A percentile compares a stretch with the other conserved stretches of the same genome.
Evolutionary conservation across 1,284 basidiomycete species (phyloP).

Genomic region (Fomitiporia mediterranea): DNA sequence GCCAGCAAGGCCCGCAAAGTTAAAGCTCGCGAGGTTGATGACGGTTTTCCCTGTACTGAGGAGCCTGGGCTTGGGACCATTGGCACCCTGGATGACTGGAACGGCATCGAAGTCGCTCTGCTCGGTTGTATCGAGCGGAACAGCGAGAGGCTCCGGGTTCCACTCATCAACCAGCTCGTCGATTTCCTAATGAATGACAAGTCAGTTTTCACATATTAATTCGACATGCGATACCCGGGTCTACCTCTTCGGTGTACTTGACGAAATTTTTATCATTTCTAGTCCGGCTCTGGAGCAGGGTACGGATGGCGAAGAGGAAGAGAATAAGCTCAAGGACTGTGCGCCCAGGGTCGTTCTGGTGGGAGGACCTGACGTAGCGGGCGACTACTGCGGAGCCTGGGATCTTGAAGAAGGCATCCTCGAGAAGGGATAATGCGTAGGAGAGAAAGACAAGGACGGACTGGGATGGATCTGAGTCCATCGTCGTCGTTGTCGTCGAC

Average conservation of each 20-base stretch:
- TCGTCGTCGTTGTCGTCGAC: not conserved
- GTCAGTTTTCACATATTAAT: not conserved
- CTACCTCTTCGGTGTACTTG: constrained; percentile 83
- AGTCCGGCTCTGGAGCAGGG: constrained; percentile 85
- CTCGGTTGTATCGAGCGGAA: constrained; percentile 57
- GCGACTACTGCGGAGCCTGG: constrained; percentile 89
- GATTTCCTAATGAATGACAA: no score
- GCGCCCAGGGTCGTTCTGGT: constrained; percentile 88
- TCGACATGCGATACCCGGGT: no score
- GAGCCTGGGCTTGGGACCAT: constrained; percentile 81
- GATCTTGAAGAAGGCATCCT: constrained; percentile 64
- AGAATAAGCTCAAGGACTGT: constrained; percentile 90
- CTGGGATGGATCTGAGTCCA: constrained; percentile 33
- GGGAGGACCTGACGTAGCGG: constrained; percentile 88
- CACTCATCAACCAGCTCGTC: constrained; percentile 96
- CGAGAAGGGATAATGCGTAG: constrained; percentile 46
- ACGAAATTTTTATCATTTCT: constrained; percentile 93
- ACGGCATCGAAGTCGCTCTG: constrained; percentile 68
- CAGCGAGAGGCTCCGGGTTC: constrained; percentile 82
- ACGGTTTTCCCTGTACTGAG: constrained; percentile 73
- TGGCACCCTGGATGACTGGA: constrained; percentile 78
- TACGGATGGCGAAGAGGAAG: constrained; percentile 84
- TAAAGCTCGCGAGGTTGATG: constrained; percentile 86
- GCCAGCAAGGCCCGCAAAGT: constrained; percentile 89
- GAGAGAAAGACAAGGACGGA: constrained; percentile 59